Evolutionary conservation across 108 stramenopile species (phyloP), one percentile per base, ranked within the genome.

Genomic region (Fistulifera pelliculosa): DNA sequence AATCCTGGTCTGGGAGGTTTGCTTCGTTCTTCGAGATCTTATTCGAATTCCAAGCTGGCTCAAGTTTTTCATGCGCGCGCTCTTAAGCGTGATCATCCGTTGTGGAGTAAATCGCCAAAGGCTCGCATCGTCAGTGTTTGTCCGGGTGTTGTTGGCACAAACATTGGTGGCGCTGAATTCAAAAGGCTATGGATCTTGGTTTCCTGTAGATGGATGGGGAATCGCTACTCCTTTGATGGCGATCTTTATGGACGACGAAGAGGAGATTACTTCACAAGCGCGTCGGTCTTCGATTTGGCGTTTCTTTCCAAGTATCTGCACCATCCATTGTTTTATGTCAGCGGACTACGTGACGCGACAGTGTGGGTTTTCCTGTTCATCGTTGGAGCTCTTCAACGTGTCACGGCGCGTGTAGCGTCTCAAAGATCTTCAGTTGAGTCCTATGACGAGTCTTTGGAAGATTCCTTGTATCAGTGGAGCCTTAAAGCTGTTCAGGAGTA

Each of bases 11-110:
- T 35, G 8, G 60, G 64, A 41, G 14, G 59, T 3, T 12, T 64
- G 6, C 64, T 53, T 43, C 56, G 58, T 14, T 17, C 26, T 13
- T 55, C 56, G 47, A 62, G 74, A 24, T 44, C 59, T 27, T 82
- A 82, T 50, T 61, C 62, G 6, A 82, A 77, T 27, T 56, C 64
- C 61, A 82, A 82, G 54, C 39, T 82, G 47, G 81, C 81, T n/a
- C 76, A 78, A 50, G 50, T 78, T 16, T 48, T 73, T 0, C 76
- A 82, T 48, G 58, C 64, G 7, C 48, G 70, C 26, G 38, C 62
- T 2, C 42, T 74, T 27, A 19, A 44, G 16, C 25, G 55, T 4
- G 2, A 55, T 17, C 38, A 42, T 35, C 25, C 53, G 10, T 45
- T 52, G 28, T 14, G 12, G 25, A 35, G 31, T 35, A 35, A 35